Evolutionary conservation across 2,329 filamentous ascomycete genomes (phyloP), one percentile per base, ranked within the genome.

Genomic region (Fusarium nygamai): DNA sequence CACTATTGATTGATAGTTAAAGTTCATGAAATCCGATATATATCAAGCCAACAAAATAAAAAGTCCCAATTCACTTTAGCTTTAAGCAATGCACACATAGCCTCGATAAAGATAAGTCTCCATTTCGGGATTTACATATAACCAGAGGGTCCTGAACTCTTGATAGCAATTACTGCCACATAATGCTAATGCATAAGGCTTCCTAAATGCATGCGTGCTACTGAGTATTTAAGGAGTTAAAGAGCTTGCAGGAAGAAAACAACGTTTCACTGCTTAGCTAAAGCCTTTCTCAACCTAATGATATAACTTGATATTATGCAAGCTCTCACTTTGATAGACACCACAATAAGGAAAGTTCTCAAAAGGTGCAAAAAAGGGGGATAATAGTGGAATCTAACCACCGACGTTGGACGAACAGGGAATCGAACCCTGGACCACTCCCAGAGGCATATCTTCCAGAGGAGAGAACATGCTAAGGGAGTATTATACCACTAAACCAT

Each of bases 401-500:
- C 64, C 43, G 17, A 59, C 31, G 6, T 31, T 73, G 70, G 71
- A 71, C 71, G 61, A 71, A 73, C 71, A 73, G 70, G 70, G 70
- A 73, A 73, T 73, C 70, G 65, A 73, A 73, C 70, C 70, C 70
- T 73, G 70, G 70, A 73, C 70, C 70, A 73, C 71, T 73, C 71
- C 66, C 68, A 71, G 46, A 69, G 14, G 20, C n/a, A 9, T 50
- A 19, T 29, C 20, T n/a, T n/a, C n/a, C 41, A 17, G 8, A 39
- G 8, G n/a, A 31, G 22, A 33, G 47, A 60, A 59, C 38, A 57
- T 71, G 67, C 69, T 71, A 71, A 71, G 69, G 66, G 71, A 73
- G 66, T 73, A 73, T 73, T 73, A 73, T 73, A 71, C 71, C 71
- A 73, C 71, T 73, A 73, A 73, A 74, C 71, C 71, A 73, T 46